phyloP scores from a whole-genome alignment of 1,284 basidiomycete species.

The Cutaneotrichosporon mucoides region DNA sequence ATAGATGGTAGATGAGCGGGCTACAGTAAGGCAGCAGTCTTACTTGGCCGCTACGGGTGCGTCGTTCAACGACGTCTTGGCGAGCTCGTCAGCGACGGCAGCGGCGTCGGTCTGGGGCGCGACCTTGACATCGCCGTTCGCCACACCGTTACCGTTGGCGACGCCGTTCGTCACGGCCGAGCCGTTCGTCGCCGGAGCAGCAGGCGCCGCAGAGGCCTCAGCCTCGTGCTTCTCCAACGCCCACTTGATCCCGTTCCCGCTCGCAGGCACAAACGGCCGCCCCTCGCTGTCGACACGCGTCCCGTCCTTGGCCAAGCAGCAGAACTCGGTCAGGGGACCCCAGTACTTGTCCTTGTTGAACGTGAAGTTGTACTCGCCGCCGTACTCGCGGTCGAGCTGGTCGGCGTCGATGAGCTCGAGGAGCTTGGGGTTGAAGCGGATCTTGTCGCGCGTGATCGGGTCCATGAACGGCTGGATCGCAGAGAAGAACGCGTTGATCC shows the following conservation, averaged over 20 bases:
- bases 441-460: slow-evolving; percentile 86
- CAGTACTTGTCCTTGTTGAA: slow-evolving; percentile 75
- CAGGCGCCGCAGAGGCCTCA: background rate
- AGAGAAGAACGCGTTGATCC: slow-evolving; percentile 80
- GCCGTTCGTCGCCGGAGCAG: background rate
- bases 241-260: slow-evolving; percentile 45
- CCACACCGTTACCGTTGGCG: background rate
- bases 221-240: slow-evolving; percentile 33
- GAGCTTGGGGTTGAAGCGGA: slow-evolving; percentile 82
- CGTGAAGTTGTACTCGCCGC: slow-evolving; percentile 70
- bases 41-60: too few relatives aligned
- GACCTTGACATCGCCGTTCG: background rate
- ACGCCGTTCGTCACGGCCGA: background rate
- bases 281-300: slow-evolving; percentile 40
- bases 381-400: slow-evolving; percentile 78
- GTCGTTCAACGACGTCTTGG: slow-evolving; percentile 8
- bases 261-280: slow-evolving; percentile 33
- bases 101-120: background rate
- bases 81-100: slow-evolving; percentile 4
- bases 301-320: slow-evolving; percentile 39
- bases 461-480: slow-evolving; percentile 84
- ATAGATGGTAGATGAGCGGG: too few relatives aligned
- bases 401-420: slow-evolving; percentile 66
- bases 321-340: slow-evolving; percentile 63
- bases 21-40: too few relatives aligned